A percentile compares a stretch with the other conserved stretches of the same genome.
phyloP scores from a whole-genome alignment of 495 filamentous ascomycete genomes.

The Penicillium flavigenum region DNA sequence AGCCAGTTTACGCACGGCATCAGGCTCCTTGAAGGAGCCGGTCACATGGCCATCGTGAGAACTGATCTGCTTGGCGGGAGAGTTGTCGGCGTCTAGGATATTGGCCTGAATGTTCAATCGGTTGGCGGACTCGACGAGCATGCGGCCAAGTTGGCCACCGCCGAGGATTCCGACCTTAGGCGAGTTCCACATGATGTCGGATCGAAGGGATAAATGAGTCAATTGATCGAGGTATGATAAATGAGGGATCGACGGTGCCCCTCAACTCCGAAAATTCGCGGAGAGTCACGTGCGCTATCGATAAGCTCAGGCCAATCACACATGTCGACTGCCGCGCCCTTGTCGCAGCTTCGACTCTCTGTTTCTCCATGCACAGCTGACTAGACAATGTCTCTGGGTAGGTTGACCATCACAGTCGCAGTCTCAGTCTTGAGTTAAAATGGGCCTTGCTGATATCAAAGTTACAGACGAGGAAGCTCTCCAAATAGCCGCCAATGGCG shows the following conservation, averaged over 20 bases:
- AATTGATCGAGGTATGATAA: conserved; percentile 11
- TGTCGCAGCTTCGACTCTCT: conserved; percentile 20
- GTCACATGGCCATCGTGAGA: conserved; percentile 69
- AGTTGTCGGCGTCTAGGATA: conserved; percentile 73
- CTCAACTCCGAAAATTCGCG: conserved; percentile 36
- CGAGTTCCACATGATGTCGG: conserved; percentile 46
- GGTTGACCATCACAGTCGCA: conserved; percentile 11
- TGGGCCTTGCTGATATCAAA: conserved; percentile 5
- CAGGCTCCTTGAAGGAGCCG: conserved; percentile 80
- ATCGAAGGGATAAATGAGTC: conserved; percentile 11
- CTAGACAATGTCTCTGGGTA: conserved; percentile 43
- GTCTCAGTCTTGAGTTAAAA: background rate
- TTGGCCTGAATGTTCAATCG: conserved; percentile 77
- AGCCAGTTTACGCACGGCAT: conserved; percentile 75
- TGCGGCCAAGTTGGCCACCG: conserved; percentile 86
- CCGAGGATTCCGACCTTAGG: conserved; percentile 65
- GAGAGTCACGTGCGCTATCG: conserved; percentile 33
- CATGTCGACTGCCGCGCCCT: conserved; percentile 1
- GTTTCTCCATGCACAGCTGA: conserved; percentile 16
- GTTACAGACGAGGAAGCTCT: conserved; percentile 61
- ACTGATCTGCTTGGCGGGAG: conserved; percentile 91
- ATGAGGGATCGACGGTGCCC: conserved; percentile 30
- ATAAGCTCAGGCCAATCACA: conserved; percentile 31
- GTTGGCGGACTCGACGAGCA: conserved; percentile 92
- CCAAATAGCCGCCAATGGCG: conserved; percentile 60